Evolutionary conservation across 2,329 filamentous ascomycete genomes (phyloP).

Genomic region (Lecanicillium sp.): DNA sequence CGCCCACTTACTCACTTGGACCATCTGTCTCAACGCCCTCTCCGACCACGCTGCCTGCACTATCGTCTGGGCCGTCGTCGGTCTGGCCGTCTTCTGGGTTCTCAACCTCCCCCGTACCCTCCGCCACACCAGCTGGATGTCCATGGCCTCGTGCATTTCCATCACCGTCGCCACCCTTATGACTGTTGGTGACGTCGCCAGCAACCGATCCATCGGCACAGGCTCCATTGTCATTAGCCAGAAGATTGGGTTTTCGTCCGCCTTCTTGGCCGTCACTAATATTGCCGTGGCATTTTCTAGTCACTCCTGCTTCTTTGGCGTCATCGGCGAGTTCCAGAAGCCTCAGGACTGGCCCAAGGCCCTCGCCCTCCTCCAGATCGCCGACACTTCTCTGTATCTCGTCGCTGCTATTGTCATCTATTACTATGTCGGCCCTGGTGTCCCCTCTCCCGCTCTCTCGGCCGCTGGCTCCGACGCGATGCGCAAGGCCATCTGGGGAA

Average conservation of each 20-base stretch:
- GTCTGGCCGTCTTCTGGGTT: slow-evolving; percentile 51
- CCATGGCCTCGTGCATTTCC: slow-evolving; percentile 55
- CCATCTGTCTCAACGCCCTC: slow-evolving; percentile 59
- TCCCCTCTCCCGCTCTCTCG: slow-evolving; percentile 60
- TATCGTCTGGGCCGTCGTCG: slow-evolving; percentile 57
- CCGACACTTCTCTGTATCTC: slow-evolving; percentile 57
- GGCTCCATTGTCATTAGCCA: slow-evolving; percentile 27
- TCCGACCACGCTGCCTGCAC: slow-evolving; percentile 56
- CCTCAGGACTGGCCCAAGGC: slow-evolving; percentile 54
- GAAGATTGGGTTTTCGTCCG: slow-evolving; percentile 42
- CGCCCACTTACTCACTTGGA: slow-evolving; percentile 62
- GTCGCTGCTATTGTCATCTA: slow-evolving; percentile 62
- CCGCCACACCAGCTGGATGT: slow-evolving; percentile 56
- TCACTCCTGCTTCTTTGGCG: slow-evolving; percentile 62
- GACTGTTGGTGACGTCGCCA: slow-evolving; percentile 56
- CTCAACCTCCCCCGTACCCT: slow-evolving; percentile 57
- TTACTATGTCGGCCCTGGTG: slow-evolving; percentile 54
- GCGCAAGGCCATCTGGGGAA: slow-evolving; percentile 59
- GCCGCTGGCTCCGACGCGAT: slow-evolving; percentile 47
- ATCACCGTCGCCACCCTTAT: slow-evolving; percentile 57
- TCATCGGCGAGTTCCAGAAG: slow-evolving; percentile 58
- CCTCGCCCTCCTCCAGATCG: slow-evolving; percentile 49
- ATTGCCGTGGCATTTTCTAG: slow-evolving; percentile 61
- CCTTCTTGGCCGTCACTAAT: slow-evolving; percentile 54
- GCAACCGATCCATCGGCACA: slow-evolving; percentile 33